phyloP scores from a whole-genome alignment of 1,284 basidiomycete species.

The Farysia itapuensis region DNA sequence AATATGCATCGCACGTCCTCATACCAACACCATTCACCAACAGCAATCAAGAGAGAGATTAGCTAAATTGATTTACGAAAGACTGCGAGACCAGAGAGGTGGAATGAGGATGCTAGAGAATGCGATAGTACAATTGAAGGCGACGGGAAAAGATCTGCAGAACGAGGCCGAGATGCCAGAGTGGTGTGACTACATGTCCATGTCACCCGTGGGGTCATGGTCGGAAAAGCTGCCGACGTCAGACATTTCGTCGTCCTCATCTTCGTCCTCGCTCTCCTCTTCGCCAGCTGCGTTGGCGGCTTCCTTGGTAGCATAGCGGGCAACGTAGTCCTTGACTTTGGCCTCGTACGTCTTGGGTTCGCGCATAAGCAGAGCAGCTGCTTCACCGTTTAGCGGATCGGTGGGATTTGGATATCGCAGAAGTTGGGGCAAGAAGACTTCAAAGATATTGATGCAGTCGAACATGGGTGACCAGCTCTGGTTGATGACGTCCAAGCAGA shows the following conservation, averaged over 20 bases:
- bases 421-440: constrained; percentile 94
- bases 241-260: constrained; percentile 53
- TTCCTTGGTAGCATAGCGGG: constrained; percentile 43
- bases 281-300: constrained; percentile 31
- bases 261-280: constrained; percentile 40
- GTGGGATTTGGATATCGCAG: constrained; percentile 96
- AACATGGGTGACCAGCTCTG: constrained; percentile 51
- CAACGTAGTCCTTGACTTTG: constrained; percentile 51
- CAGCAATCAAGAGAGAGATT: no score
- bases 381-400: constrained; percentile 95
- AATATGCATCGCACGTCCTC: no score
- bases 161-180: no score
- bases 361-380: constrained; percentile 91
- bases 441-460: constrained; percentile 99
- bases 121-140: no score
- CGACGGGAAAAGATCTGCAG: no score
- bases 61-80: not conserved
- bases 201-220: constrained; percentile 36
- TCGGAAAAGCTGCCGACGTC: constrained; percentile 55
- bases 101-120: not conserved
- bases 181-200: constrained; percentile 31
- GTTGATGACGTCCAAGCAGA: constrained; percentile 56
- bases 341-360: constrained; percentile 73
- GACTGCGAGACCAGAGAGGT: not conserved
- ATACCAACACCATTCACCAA: no score